Percentiles rank a stretch among this genome's conserved stretches.
Evolutionary conservation across 495 filamentous ascomycete species (phyloP).

Genomic region (Daldinia childiae): DNA sequence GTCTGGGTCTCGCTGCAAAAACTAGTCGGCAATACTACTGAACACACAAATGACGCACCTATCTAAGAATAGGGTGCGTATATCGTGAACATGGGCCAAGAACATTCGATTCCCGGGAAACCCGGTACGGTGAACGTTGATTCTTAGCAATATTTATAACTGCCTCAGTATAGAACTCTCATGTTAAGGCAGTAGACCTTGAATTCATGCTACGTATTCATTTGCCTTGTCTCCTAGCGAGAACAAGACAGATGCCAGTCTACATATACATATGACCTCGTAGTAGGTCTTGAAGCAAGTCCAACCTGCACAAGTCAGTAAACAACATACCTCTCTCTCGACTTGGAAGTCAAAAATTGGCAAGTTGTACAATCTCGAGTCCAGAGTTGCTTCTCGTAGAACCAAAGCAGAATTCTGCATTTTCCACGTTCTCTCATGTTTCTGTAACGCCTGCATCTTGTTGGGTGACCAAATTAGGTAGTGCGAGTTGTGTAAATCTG

Average conservation of each 20-base stretch:
- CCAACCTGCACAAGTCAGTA: constrained; percentile 45
- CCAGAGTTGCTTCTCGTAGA: constrained; percentile 10
- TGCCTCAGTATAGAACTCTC: not conserved
- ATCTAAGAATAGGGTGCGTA: constrained; percentile 23
- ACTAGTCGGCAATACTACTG: constrained; percentile 25
- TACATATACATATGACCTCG: constrained; percentile 36
- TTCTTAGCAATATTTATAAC: not conserved
- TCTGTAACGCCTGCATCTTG: constrained; percentile 13
- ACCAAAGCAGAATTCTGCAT: constrained; percentile 23
- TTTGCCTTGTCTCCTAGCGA: constrained; percentile 36
- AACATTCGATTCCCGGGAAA: not conserved
- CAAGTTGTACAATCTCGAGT: constrained; percentile 11
- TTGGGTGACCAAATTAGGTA: constrained; percentile 32
- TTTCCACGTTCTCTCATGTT: not conserved
- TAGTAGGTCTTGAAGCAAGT: constrained; percentile 27
- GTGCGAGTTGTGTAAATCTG: constrained; percentile 26
- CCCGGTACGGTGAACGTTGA: not conserved
- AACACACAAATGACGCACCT: constrained; percentile 19
- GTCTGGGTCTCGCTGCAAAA: not conserved
- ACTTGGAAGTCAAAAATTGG: constrained; percentile 18
- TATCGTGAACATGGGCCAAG: not conserved
- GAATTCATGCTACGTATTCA: constrained; percentile 42
- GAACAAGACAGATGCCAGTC: constrained; percentile 31
- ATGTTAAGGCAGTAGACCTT: constrained; percentile 4
- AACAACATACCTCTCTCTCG: constrained; percentile 33